phyloP scores from a whole-genome alignment of 805 yeast genomes.

The Candida koratica region DNA sequence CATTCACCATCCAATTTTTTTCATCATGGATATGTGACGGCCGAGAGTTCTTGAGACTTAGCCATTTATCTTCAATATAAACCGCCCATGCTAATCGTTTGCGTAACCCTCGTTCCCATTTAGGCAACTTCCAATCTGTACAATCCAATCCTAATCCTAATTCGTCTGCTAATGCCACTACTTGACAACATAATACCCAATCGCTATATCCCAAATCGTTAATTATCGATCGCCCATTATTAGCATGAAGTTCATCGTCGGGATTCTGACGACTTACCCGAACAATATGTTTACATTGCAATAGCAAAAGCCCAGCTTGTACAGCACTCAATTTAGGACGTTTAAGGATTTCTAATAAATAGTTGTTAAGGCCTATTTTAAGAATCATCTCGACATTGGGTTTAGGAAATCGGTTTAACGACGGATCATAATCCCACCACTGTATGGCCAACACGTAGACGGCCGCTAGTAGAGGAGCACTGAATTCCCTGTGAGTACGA shows the following conservation, averaged over 20 bases:
- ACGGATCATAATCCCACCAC: constrained; percentile 92
- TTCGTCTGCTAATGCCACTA: constrained; percentile 85
- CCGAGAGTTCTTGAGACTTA: constrained; percentile 71
- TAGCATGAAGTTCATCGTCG: constrained; percentile 6
- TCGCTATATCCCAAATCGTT: constrained; percentile 52
- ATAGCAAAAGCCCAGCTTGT: constrained; percentile 77
- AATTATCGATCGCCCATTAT: constrained; percentile 14
- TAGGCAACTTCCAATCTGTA: constrained; percentile 84
- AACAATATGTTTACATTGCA: constrained; percentile 56
- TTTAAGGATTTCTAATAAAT: constrained; percentile 72
- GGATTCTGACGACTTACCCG: constrained; percentile 14
- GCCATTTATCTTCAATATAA: constrained; percentile 89
- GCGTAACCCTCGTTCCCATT: constrained; percentile 91
- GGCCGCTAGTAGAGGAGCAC: constrained; percentile 87
- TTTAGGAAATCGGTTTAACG: constrained; percentile 66
- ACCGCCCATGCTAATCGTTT: constrained; percentile 95
- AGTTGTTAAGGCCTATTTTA: constrained; percentile 54
- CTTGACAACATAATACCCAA: constrained; percentile 84
- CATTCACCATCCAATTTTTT: constrained; percentile 74
- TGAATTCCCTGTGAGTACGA: constrained; percentile 85
- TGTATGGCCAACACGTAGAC: constrained; percentile 85
- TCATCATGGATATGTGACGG: constrained; percentile 71
- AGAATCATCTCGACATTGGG: constrained; percentile 60
- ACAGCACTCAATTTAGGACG: constrained; percentile 89
- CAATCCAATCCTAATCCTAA: constrained; percentile 90